Conservation (phyloP, 352 stramenopile species). For the Globisporangium takayamanum region DNA sequence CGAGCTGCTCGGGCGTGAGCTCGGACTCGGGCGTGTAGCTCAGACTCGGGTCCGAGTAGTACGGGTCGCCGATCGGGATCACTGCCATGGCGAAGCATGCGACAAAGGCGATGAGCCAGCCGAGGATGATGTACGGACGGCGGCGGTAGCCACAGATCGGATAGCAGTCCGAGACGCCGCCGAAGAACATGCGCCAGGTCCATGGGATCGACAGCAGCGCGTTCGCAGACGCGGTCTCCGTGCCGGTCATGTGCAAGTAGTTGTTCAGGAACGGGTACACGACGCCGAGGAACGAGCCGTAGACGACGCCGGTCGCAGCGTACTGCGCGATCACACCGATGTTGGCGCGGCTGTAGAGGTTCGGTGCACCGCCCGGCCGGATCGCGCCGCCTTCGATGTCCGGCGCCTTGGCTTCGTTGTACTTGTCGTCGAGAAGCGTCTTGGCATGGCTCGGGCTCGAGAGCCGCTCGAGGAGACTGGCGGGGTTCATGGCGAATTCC, state of each 20-base stretch:
- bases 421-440: too few relatives aligned
- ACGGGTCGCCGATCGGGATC: conserved; percentile 3
- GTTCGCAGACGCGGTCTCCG: conserved; percentile 13
- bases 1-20: too few relatives aligned
- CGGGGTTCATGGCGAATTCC: too few relatives aligned
- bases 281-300: conserved; percentile 13
- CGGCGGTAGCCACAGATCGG: conserved; percentile 34
- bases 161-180: conserved; percentile 29
- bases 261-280: conserved; percentile 13
- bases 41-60: conserved; percentile 9
- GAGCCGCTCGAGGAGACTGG: too few relatives aligned
- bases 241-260: conserved; percentile 21
- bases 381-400: too few relatives aligned
- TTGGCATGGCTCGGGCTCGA: too few relatives aligned
- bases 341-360: too few relatives aligned
- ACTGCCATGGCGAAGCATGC: conserved; percentile 3
- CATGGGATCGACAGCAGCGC: conserved; percentile 40
- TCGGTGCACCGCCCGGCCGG: too few relatives aligned
- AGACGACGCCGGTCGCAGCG: conserved; percentile 19
- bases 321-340: conserved; percentile 11
- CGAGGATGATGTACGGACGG: conserved; percentile 37
- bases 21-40: too few relatives aligned
- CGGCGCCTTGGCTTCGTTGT: too few relatives aligned
- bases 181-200: conserved; percentile 52
- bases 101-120: conserved; percentile 12